phyloP scores from a whole-genome alignment of 169 alveolate species.

The Prorocentrum cordatum region DNA sequence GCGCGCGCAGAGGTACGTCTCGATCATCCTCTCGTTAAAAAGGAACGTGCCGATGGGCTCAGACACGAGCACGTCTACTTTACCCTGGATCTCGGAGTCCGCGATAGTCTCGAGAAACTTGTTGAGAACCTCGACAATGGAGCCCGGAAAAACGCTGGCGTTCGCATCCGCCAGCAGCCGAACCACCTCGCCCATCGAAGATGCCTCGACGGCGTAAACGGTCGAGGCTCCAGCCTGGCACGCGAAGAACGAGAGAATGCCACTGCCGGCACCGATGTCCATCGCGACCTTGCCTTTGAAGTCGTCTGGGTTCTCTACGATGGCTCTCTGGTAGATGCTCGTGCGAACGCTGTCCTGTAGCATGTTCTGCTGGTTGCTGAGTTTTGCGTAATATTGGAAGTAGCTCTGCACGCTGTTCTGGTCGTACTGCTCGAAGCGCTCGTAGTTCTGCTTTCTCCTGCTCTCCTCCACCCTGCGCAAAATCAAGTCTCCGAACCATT shows the following conservation, averaged over 20 bases:
- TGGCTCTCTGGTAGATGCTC: conserved; percentile 87
- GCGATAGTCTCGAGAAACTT: too few species aligned
- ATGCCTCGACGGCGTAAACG: conserved; percentile 54
- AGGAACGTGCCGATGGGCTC: conserved; percentile 75
- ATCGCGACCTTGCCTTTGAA: conserved; percentile 92
- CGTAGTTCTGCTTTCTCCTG: too few species aligned
- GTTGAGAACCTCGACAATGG: too few species aligned
- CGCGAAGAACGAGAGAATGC: conserved; percentile 91
- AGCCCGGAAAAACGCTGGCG: neutral
- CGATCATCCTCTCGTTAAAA: conserved; percentile 75
- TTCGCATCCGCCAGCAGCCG: conserved; percentile 35
- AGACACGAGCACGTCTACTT: conserved; percentile 72
- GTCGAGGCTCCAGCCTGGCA: conserved; percentile 43
- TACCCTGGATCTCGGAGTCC: too few species aligned
- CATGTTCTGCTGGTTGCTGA: conserved; percentile 96
- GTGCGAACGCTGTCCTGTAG: conserved; percentile 85
- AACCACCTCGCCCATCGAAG: conserved; percentile 55
- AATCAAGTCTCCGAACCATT: too few species aligned
- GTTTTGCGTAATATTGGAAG: conserved; percentile 93
- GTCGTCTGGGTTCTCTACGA: conserved; percentile 85
- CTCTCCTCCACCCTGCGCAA: too few species aligned
- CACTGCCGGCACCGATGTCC: conserved; percentile 99
- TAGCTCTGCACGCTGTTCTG: conserved; percentile 76
- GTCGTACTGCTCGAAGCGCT: conserved; percentile 64
- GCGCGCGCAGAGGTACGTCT: conserved; percentile 73